phyloP scores from a whole-genome alignment of 768 basidiomycete genomes.

The Tricholoma sp. region DNA sequence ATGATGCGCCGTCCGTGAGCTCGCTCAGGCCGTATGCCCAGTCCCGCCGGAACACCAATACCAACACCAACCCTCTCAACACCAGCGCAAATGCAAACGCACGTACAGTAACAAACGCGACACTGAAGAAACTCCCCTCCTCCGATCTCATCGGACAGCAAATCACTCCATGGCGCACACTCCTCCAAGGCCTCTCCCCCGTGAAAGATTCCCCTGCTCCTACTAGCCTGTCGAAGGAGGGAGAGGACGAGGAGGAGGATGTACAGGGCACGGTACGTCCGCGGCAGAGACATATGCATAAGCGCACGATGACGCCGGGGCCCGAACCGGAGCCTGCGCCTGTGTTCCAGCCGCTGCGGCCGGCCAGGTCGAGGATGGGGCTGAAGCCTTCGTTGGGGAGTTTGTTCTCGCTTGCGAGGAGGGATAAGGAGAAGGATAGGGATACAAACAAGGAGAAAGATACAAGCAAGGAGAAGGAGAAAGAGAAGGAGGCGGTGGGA shows the following conservation, averaged over 20 bases:
- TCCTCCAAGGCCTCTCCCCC: slow-evolving; percentile 26
- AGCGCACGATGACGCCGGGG: slow-evolving; percentile 51
- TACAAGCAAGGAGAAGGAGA: no score
- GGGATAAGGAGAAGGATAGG: no score
- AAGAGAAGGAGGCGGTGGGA: no score
- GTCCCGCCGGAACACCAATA: slow-evolving; percentile 14
- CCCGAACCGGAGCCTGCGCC: slow-evolving; percentile 45
- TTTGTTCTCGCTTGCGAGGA: slow-evolving; percentile 12
- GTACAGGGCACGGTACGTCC: slow-evolving; percentile 19
- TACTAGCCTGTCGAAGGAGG: no score
- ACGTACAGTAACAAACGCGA: neutral
- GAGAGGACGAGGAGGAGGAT: no score
- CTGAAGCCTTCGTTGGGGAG: slow-evolving; percentile 19
- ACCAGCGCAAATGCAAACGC: neutral
- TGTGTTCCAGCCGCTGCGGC: slow-evolving; percentile 55
- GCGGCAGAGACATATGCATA: slow-evolving; percentile 40
- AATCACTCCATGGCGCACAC: slow-evolving; percentile 59
- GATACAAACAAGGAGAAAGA: no score
- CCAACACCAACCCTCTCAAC: neutral
- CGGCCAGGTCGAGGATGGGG: slow-evolving; percentile 31
- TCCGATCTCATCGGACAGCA: slow-evolving; percentile 39
- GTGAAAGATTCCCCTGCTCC: slow-evolving; percentile 23
- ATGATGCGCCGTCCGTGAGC: slow-evolving; percentile 32
- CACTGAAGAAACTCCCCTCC: neutral
- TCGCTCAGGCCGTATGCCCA: slow-evolving; percentile 49